Conservation (phyloP, 208 protist genomes). For the Acanthamoeba lenticulata region DNA sequence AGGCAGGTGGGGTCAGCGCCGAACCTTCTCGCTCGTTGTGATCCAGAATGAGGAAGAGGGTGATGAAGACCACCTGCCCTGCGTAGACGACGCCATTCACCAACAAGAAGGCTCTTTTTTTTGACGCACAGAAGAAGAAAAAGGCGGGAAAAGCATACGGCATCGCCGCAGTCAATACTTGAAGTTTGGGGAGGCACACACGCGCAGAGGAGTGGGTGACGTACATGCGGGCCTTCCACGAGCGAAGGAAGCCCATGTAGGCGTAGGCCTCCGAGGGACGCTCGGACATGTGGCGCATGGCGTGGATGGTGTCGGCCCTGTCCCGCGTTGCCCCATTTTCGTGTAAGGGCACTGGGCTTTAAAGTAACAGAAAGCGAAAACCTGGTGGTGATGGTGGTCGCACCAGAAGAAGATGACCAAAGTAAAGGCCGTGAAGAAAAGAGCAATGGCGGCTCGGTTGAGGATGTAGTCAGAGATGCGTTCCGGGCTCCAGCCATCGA, state of each 20-base stretch:
- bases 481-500: neutral
- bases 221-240: neutral
- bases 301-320: constrained; percentile 30
- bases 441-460: neutral
- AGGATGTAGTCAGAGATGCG: constrained; percentile 13
- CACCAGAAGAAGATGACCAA: constrained; percentile 53
- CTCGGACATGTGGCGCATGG: neutral
- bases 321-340: too few relatives aligned
- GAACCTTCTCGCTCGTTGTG: neutral
- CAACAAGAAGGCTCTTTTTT: neutral
- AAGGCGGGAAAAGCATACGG: neutral
- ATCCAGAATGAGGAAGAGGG: neutral
- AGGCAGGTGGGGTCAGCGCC: too few relatives aligned
- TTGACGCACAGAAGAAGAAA: too few relatives aligned
- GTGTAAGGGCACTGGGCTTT: too few relatives aligned
- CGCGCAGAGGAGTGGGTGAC: neutral
- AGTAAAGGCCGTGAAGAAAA: constrained; percentile 44
- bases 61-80: neutral
- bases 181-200: neutral
- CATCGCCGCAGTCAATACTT: too few relatives aligned
- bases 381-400: neutral
- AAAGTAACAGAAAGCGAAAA: too few relatives aligned
- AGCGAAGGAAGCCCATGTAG: neutral
- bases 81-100: neutral
- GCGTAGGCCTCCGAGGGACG: neutral